Evolutionary conservation across 176 grass and related monocot species (phyloP).

Genomic region (Aegilops tauschii): DNA sequence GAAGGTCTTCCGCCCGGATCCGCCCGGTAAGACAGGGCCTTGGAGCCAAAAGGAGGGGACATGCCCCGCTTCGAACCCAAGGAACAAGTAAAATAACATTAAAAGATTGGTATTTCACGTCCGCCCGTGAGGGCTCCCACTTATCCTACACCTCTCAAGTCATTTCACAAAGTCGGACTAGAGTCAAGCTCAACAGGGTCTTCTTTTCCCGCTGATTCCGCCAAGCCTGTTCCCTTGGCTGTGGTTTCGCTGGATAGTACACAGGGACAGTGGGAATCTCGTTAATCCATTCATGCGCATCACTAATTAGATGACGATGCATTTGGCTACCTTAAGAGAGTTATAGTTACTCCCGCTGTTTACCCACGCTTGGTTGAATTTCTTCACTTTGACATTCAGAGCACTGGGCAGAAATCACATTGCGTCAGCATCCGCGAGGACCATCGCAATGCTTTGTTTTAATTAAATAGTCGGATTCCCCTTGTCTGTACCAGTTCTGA

Average conservation of each 20-base stretch:
- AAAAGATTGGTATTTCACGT: conserved; percentile 70
- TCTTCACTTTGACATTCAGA: conserved; percentile 92
- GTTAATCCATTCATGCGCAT: conserved; percentile 63
- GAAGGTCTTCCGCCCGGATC: conserved; percentile 59
- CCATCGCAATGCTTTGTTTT: conserved; percentile 90
- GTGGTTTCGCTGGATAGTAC: too few species aligned
- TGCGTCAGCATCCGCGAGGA: too few species aligned
- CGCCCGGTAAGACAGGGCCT: not conserved
- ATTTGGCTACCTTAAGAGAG: conserved; percentile 90
- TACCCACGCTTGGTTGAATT: conserved; percentile 72
- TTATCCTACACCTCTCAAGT: conserved; percentile 7
- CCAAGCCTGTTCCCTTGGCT: too few species aligned
- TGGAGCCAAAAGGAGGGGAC: conserved; percentile 11
- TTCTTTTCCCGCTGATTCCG: too few species aligned
- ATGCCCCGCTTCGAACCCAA: conserved; percentile 1
- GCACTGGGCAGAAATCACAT: too few species aligned
- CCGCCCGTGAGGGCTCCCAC: not conserved
- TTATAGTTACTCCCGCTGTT: conserved; percentile 85
- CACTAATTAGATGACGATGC: conserved; percentile 7
- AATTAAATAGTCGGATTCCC: conserved; percentile 84
- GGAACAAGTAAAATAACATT: conserved; percentile 69
- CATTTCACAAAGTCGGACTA: too few species aligned
- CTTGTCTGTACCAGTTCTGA: conserved; percentile 42
- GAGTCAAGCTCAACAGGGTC: too few species aligned
- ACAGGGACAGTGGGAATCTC: conserved; percentile 31